A percentile compares a stretch with the other conserved stretches of the same genome.
phyloP scores from a whole-genome alignment of 2,329 filamentous ascomycete species.

The Calonectria pteridis region DNA sequence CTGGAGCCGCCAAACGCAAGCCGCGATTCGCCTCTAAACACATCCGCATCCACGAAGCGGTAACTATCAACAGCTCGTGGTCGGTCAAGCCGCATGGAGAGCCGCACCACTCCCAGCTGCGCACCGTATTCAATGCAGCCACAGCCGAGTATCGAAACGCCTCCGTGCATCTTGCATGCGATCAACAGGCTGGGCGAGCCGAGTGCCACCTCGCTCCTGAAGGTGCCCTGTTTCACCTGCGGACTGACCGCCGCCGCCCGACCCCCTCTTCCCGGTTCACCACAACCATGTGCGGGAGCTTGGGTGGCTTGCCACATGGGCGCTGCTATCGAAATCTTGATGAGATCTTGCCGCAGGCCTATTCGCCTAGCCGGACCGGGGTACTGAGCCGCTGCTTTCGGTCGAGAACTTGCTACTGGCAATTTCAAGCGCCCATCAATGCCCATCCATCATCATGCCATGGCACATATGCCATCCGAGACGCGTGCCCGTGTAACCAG shows the following conservation, averaged over 20 bases:
- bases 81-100: slow-evolving; percentile 6
- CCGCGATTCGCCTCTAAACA: slow-evolving; percentile 15
- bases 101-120: slow-evolving; percentile 1
- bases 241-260: not conserved
- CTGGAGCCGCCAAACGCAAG: slow-evolving; percentile 26
- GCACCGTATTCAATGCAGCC: slow-evolving; percentile 11
- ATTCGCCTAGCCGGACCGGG: not conserved
- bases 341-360: slow-evolving; percentile 29
- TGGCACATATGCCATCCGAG: not conserved
- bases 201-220: slow-evolving; percentile 2
- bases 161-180: slow-evolving; percentile 8
- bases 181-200: slow-evolving; percentile 10
- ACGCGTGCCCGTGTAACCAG: not conserved
- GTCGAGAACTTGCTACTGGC: not conserved
- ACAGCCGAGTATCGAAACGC: slow-evolving; percentile 14
- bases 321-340: slow-evolving; percentile 30
- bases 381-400: not conserved
- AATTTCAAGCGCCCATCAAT: not conserved
- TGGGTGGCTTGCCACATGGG: slow-evolving; percentile 6
- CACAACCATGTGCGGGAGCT: not conserved
- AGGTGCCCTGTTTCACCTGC: slow-evolving; percentile 17
- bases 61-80: not conserved
- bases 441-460: not conserved
- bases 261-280: slow-evolving; percentile 5
- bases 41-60: slow-evolving; percentile 4